Percentiles rank a stretch among this genome's conserved stretches.
phyloP scores from a whole-genome alignment of 441 rosid genomes.

The Populus hybrid region DNA sequence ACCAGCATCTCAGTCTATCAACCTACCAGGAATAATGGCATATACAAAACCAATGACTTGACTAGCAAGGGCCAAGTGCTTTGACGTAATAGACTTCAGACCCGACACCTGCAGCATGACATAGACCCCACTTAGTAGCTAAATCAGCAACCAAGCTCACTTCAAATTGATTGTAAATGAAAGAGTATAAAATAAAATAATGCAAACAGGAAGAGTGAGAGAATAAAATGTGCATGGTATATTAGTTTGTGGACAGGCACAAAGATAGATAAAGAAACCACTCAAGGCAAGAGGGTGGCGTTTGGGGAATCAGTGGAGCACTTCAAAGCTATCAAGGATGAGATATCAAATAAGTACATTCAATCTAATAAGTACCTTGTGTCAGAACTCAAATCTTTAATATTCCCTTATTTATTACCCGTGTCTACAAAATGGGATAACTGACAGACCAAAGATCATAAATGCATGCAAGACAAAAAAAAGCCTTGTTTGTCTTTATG shows the following conservation, averaged over 20 bases:
- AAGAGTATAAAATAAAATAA: background rate
- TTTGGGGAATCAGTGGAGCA: background rate
- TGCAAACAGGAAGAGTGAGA: background rate
- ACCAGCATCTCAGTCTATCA: background rate
- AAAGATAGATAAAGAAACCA: background rate
- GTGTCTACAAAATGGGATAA: background rate
- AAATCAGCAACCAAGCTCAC: background rate
- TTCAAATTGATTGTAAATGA: background rate
- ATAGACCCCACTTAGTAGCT: slow-evolving; percentile 22
- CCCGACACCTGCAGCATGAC: slow-evolving; percentile 79
- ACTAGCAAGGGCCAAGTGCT: slow-evolving; percentile 99
- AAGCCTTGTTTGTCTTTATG: background rate
- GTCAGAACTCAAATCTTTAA: no score
- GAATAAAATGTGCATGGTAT: background rate
- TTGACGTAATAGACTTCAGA: slow-evolving; percentile 93
- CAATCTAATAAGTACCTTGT: no score
- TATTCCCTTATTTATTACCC: background rate
- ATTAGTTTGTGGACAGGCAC: background rate
- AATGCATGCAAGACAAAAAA: background rate
- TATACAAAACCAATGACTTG: slow-evolving; percentile 88
- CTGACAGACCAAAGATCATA: background rate
- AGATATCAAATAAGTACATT: no score
- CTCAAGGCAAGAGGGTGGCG: background rate
- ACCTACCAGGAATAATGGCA: slow-evolving; percentile 94
- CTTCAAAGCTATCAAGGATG: background rate